Conservation (phyloP, 177 flowering plant species). For the Vitis hybrid region DNA sequence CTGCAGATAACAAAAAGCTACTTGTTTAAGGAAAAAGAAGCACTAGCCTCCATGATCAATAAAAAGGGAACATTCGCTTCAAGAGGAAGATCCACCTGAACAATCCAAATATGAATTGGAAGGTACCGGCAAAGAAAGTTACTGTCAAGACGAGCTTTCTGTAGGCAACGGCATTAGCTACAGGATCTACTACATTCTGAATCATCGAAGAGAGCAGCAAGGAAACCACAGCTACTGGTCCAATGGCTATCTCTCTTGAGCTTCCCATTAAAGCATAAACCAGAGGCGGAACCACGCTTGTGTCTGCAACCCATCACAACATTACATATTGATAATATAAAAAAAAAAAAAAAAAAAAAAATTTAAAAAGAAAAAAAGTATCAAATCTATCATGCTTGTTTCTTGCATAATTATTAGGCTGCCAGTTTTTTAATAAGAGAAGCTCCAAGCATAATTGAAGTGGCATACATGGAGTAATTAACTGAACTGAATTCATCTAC, state of each 20-base stretch:
- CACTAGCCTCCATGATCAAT: background rate
- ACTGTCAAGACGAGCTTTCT: slow-evolving; percentile 56
- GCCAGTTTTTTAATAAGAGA: too few relatives aligned
- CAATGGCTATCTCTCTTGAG: slow-evolving; percentile 74
- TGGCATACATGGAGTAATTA: too few relatives aligned
- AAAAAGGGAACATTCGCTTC: background rate
- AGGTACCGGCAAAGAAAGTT: slow-evolving; percentile 75
- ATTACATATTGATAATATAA: background rate
- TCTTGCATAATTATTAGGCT: too few relatives aligned
- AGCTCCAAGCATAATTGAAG: too few relatives aligned
- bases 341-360: too few relatives aligned
- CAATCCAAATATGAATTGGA: slow-evolving; percentile 68
- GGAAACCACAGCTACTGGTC: slow-evolving; percentile 84
- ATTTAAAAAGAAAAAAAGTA: too few relatives aligned
- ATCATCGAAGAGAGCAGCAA: slow-evolving; percentile 58
- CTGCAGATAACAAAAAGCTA: slow-evolving; percentile 22
- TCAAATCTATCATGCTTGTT: too few relatives aligned
- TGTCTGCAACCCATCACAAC: slow-evolving; percentile 37
- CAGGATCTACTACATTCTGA: slow-evolving; percentile 51
- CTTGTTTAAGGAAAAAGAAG: background rate
- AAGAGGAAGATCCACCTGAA: slow-evolving; percentile 41
- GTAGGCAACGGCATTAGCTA: slow-evolving; percentile 54
- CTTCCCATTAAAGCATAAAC: slow-evolving; percentile 70
- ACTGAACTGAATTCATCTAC: slow-evolving; percentile 15
- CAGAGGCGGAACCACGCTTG: slow-evolving; percentile 77